A percentile compares a stretch with the other conserved stretches of the same genome.
Evolutionary conservation across 306 rosid species (phyloP).

Genomic region (Vigna mungo): DNA sequence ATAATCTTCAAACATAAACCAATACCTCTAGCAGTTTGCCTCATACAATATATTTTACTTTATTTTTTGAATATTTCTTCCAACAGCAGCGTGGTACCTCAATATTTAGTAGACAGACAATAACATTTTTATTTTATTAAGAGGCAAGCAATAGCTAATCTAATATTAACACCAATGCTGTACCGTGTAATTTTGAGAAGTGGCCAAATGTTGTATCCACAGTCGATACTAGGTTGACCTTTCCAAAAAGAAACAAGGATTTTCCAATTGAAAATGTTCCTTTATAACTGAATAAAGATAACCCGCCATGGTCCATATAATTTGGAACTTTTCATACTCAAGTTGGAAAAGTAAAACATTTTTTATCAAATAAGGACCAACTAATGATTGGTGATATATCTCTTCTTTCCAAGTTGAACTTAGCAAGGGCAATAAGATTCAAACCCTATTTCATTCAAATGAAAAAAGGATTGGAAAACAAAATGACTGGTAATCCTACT

Average conservation of each 20-base stretch:
- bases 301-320: background rate
- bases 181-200: background rate
- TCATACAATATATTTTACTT: background rate
- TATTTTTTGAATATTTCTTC: background rate
- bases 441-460: slow-evolving; percentile 11
- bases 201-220: background rate
- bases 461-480: background rate
- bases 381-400: background rate
- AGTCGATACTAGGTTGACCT: background rate
- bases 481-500: background rate
- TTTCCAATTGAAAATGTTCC: slow-evolving; percentile 16
- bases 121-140: slow-evolving; percentile 12
- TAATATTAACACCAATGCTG: background rate
- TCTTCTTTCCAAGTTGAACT: background rate
- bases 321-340: background rate
- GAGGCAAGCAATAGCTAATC: background rate
- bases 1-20: background rate
- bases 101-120: background rate
- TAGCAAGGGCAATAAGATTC: background rate
- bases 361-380: too few relatives aligned
- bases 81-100: background rate
- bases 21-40: background rate
- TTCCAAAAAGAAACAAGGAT: background rate
- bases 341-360: background rate
- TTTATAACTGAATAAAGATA: background rate